These are phyloP conservation scores for Aquilaria malaccensis DNA, from an alignment of 345 rosid species.

Conservation along the genomic window DNA sequence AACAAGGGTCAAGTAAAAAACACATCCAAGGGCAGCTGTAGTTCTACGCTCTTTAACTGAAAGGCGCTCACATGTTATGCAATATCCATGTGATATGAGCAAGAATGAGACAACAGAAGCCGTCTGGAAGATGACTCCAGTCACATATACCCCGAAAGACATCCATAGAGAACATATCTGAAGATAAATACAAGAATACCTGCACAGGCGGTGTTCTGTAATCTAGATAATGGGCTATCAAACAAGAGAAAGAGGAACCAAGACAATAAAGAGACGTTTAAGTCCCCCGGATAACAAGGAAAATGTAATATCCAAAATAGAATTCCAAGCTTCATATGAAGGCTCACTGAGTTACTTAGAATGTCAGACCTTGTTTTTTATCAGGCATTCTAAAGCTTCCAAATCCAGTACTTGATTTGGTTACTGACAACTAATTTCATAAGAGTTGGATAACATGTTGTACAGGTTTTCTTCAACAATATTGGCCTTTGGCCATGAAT, in stretches of 20 bases:
- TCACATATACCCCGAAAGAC: constrained; percentile 91
- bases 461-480: too few species aligned
- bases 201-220: constrained; percentile 21
- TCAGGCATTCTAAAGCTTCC: too few species aligned
- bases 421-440: too few species aligned
- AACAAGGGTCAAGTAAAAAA: constrained; percentile 79
- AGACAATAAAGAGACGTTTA: neutral
- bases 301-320: neutral
- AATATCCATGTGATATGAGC: constrained; percentile 90
- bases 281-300: neutral
- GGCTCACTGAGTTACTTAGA: neutral
- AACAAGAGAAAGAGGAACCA: neutral
- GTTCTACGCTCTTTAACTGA: constrained; percentile 69
- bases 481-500: too few species aligned
- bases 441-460: too few species aligned
- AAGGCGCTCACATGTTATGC: constrained; percentile 84
- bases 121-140: constrained; percentile 90
- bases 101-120: constrained; percentile 83
- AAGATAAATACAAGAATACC: constrained; percentile 85
- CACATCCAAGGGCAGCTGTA: constrained; percentile 77
- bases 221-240: constrained; percentile 1
- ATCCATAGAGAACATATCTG: constrained; percentile 88
- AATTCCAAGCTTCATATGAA: neutral
- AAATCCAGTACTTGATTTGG: too few species aligned
- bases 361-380: neutral